Conservation (phyloP, 805 yeast species). For the Ogataea allantospora region DNA sequence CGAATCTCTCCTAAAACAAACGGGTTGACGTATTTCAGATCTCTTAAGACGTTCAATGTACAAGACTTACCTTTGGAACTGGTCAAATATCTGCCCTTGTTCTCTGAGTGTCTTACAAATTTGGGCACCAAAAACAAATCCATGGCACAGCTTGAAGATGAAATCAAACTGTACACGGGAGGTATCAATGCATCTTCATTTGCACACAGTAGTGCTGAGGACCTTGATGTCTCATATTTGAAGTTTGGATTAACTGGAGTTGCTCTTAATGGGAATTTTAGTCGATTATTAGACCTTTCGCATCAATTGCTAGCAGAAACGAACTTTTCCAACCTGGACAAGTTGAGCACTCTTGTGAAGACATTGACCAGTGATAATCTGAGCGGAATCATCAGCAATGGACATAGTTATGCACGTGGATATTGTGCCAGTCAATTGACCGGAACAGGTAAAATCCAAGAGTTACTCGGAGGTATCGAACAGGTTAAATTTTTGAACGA, state of each 20-base stretch:
- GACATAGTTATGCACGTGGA: conserved; percentile 79
- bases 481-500: conserved; percentile 71
- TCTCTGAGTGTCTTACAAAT: conserved; percentile 75
- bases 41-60: conserved; percentile 56
- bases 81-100: conserved; percentile 71
- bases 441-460: conserved; percentile 56
- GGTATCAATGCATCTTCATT: conserved; percentile 68
- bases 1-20: conserved; percentile 50
- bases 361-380: conserved; percentile 74
- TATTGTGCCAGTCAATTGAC: conserved; percentile 65
- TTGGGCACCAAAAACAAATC: conserved; percentile 75
- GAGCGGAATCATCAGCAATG: conserved; percentile 78
- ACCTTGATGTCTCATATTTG: conserved; percentile 48
- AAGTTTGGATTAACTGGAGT: conserved; percentile 63
- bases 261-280: conserved; percentile 63
- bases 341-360: conserved; percentile 70
- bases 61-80: conserved; percentile 55
- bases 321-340: conserved; percentile 62
- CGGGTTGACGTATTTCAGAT: conserved; percentile 75
- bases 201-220: conserved; percentile 53
- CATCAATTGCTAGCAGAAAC: conserved; percentile 66
- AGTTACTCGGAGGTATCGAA: conserved; percentile 67
- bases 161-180: conserved; percentile 80
- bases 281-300: conserved; percentile 64
- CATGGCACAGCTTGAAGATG: conserved; percentile 81